Percentiles rank a stretch among this genome's conserved stretches.
Evolutionary conservation across 129 eudicot species (phyloP).

Genomic region (Saussurea involucrata): DNA sequence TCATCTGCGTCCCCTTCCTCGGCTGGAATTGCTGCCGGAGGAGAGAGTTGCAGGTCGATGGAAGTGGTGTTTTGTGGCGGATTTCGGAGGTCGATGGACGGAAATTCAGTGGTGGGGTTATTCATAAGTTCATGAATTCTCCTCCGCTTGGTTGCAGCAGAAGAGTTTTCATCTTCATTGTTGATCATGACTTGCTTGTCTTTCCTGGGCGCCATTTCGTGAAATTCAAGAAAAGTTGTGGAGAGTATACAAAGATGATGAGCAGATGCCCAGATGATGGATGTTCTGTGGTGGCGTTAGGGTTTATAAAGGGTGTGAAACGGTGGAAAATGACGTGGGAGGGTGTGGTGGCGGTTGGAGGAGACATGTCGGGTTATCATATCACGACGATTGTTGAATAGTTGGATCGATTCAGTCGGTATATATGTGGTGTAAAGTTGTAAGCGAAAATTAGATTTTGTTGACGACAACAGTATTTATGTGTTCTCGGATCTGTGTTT

Average conservation of each 20-base stretch:
- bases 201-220: background rate
- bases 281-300: background rate
- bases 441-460: too few relatives aligned
- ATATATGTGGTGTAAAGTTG: too few relatives aligned
- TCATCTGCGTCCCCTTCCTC: background rate
- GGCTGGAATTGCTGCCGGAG: background rate
- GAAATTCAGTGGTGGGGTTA: too few relatives aligned
- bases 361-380: conserved; percentile 2
- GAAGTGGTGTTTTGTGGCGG: background rate
- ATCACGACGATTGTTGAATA: background rate
- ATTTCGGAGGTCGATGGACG: too few relatives aligned
- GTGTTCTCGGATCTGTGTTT: too few relatives aligned
- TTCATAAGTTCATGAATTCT: background rate
- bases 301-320: background rate
- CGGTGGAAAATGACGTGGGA: background rate
- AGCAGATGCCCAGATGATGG: background rate
- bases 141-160: background rate
- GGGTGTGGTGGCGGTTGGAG: conserved; percentile 2
- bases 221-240: too few relatives aligned
- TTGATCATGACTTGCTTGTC: background rate
- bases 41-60: background rate
- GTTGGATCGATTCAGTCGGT: background rate
- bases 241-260: too few relatives aligned
- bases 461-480: too few relatives aligned
- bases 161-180: background rate